A percentile compares a stretch with the other conserved stretches of the same genome.
Evolutionary conservation across 192 early-diverging fungal species (phyloP).

Genomic region (Spizellomyces punctatus): DNA sequence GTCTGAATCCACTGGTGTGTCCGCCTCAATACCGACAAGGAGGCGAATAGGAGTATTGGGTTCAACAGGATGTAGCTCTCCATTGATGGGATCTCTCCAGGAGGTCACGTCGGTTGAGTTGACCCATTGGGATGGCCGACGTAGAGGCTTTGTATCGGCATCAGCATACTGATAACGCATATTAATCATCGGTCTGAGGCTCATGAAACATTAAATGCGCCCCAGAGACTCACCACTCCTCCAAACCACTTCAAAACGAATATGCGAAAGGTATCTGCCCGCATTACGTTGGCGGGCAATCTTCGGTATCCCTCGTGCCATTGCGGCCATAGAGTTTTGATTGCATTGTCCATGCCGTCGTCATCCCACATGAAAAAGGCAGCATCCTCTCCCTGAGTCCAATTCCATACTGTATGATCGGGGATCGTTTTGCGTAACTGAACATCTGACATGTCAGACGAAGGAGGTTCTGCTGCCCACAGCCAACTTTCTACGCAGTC

Average conservation of each 20-base stretch:
- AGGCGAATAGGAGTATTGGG: background rate
- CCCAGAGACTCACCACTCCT: constrained; percentile 18
- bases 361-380: constrained; percentile 34
- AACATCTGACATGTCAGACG: background rate
- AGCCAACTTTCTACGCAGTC: constrained; percentile 21
- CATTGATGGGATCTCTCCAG: background rate
- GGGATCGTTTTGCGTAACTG: background rate
- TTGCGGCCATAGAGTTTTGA: constrained; percentile 1
- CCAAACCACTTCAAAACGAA: constrained; percentile 18
- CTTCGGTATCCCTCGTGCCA: background rate
- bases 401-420: background rate
- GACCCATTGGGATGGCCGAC: constrained; percentile 25
- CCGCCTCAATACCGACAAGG: constrained; percentile 24
- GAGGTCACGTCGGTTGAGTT: constrained; percentile 3
- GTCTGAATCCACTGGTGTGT: constrained; percentile 11
- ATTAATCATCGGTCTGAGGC: background rate
- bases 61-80: background rate
- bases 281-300: constrained; percentile 20
- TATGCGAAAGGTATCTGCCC: constrained; percentile 22
- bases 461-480: constrained; percentile 3
- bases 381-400: background rate
- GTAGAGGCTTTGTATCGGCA: constrained; percentile 24
- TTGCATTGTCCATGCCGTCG: constrained; percentile 10
- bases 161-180: constrained; percentile 15
- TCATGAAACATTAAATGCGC: background rate